A percentile compares a stretch with the other conserved stretches of the same genome.
These are phyloP conservation scores for Malus domestica DNA, from an alignment of 306 rosid species.

Conservation along the genomic window ASM211411v1 NC_041790.1:156001-156500, in stretches of 20 bases:
- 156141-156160: not conserved
- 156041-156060: too few relatives aligned
- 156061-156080: not conserved
- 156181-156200: not conserved
- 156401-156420: slow-evolving; percentile 34
- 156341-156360: slow-evolving; percentile 44
- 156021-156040: not conserved
- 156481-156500: not conserved
- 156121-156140: not conserved
- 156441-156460: not conserved
- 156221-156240: not conserved
- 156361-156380: slow-evolving; percentile 33
- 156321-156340: slow-evolving; percentile 44
- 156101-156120: not conserved
- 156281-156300: slow-evolving; percentile 28
- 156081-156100: not conserved
- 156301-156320: slow-evolving; percentile 36
- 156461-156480: not conserved
- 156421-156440: not conserved
- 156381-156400: slow-evolving; percentile 37
- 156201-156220: not conserved
- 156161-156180: not conserved
- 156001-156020: not conserved
- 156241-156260: slow-evolving; percentile 33
- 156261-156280: slow-evolving; percentile 31